Base-by-base conservation (phyloP, 1,139 yeast species). In the Yamadazyma buinensis region DNA sequence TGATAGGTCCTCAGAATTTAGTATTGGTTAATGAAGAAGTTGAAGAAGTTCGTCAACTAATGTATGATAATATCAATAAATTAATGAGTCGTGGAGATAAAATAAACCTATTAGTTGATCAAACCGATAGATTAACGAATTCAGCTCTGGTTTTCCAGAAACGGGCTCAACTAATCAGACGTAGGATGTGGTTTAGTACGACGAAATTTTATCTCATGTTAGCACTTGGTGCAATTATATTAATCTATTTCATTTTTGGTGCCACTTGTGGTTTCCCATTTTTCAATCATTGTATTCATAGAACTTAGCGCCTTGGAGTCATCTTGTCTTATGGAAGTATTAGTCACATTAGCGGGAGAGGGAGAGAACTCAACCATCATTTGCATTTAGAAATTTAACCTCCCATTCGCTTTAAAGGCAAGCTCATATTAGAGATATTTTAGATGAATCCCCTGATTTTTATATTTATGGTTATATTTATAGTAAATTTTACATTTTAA, bases 31-130 rank as follows among this genome's bases (percentile, higher is more conserved):
- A 62, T 34, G 74, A 66, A 40, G 81, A 75, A 35, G 69, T 74
- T 3, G 70, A 65, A 30, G 79, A 75, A 45, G 78, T 76, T 10
- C 56, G 79, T 32, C 72, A 70, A 34, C 59, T 81, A 32, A 80
- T 81, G 87, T 73, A 77, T 49, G 85, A 80, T 40, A 81, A 81
- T 48, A 79, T 81, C 37, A 81, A 77, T 47, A 76, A 75, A 49
- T 64, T 88, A 18, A 64, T 88, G 50, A 80, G 79, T 49, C 72
- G 97, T 37, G 95, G 95, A 10, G 96, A 87, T 49, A 72, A 85
- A 38, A 77, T 88, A 39, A 77, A 79, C 42, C 59, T 75, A 32
- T 67, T 88, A 41, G 95, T 87, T 13, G 84, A 82, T 53, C 88
- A 88, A 54, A 87, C 96, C 1, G 85, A 84, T 43, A 68, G 80